Conservation (phyloP, 139 green algal species). For the Pleodorina starrii region DNA sequence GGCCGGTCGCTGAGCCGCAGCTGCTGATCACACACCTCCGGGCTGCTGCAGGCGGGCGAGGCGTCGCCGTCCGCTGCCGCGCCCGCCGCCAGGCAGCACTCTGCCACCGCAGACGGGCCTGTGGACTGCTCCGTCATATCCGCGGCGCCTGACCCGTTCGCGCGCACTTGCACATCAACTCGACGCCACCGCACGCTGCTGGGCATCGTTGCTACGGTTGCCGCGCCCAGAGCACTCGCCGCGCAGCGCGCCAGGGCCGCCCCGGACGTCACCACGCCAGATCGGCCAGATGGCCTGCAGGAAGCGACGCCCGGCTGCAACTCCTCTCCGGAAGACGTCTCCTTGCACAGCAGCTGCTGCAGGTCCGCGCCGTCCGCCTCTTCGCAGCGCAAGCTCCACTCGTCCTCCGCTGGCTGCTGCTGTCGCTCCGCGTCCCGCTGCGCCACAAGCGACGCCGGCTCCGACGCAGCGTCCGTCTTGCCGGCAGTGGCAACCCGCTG, state of each 20-base stretch:
- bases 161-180: not conserved
- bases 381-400: not conserved
- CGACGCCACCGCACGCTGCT: not conserved
- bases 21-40: not conserved
- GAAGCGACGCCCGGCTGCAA: not conserved
- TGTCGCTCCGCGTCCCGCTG: not conserved
- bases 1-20: not conserved
- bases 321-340: not conserved
- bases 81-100: not conserved
- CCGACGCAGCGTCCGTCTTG: not conserved
- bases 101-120: not conserved
- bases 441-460: not conserved
- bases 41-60: not conserved
- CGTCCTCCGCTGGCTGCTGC: not conserved
- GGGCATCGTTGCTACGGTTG: too few species aligned
- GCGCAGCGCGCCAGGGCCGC: not conserved
- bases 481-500: too few species aligned
- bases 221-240: not conserved
- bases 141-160: too few species aligned
- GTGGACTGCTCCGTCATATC: too few species aligned
- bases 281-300: not conserved
- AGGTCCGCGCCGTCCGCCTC: not conserved
- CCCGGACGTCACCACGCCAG: not conserved
- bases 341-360: not conserved
- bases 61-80: not conserved